Conservation (phyloP, 2,329 filamentous ascomycete species). For the Pseudocercospora pini-densiflorae region DNA sequence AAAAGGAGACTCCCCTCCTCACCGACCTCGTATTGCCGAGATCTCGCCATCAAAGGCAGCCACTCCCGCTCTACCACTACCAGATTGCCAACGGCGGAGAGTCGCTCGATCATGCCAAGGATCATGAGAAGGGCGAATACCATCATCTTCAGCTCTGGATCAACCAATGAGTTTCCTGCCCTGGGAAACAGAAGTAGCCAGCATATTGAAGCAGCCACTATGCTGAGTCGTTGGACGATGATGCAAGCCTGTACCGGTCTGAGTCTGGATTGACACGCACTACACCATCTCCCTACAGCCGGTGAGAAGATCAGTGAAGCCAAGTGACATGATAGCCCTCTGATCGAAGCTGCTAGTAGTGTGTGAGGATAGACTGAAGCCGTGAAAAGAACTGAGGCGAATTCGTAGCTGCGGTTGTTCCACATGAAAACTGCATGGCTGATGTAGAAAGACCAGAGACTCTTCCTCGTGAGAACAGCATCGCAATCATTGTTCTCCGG, state of each 20-base stretch:
- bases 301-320: constrained; percentile 13
- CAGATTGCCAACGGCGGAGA: constrained; percentile 13
- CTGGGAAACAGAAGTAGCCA: constrained; percentile 4
- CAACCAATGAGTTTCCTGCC: not conserved
- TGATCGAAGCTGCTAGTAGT: constrained; percentile 12
- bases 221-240: constrained; percentile 8
- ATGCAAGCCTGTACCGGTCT: constrained; percentile 18
- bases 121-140: constrained; percentile 10
- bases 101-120: constrained; percentile 14
- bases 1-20: not conserved
- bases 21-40: no score
- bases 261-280: not conserved
- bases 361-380: constrained; percentile 16
- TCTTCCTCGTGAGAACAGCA: not conserved
- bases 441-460: constrained; percentile 2
- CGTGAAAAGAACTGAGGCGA: constrained; percentile 16
- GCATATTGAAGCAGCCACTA: constrained; percentile 4
- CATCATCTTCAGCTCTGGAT: not conserved
- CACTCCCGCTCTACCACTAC: constrained; percentile 13
- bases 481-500: not conserved
- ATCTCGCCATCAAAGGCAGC: constrained; percentile 7
- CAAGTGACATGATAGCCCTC: constrained; percentile 12
- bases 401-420: constrained; percentile 17
- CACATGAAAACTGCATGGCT: constrained; percentile 18
- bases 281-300: constrained; percentile 10